Conservation (phyloP, 2,329 filamentous ascomycete species). For the Pseudopithomyces chartarum region DNA sequence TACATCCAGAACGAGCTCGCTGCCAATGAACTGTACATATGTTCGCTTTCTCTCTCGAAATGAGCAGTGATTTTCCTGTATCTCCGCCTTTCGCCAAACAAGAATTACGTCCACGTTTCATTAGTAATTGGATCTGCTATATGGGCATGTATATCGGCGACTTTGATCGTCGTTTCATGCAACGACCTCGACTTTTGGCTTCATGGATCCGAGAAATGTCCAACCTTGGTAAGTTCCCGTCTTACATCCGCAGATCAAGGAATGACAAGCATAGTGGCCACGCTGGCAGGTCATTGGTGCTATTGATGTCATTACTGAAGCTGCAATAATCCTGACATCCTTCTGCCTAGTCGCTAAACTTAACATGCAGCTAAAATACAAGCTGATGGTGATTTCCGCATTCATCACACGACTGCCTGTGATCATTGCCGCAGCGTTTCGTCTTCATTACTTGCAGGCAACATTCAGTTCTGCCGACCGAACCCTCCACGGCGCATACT, state of each 20-base stretch:
- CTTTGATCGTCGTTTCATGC: constrained; percentile 22
- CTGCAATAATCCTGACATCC: constrained; percentile 33
- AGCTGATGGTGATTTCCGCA: constrained; percentile 32
- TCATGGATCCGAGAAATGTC: too few species aligned
- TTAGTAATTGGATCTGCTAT: constrained; percentile 25
- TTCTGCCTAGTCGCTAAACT: constrained; percentile 31
- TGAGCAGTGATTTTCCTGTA: constrained; percentile 34
- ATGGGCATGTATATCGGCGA: constrained; percentile 26
- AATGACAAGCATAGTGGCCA: constrained; percentile 24
- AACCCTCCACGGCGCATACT: constrained; percentile 26
- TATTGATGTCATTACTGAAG: constrained; percentile 35
- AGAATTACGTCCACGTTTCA: constrained; percentile 24
- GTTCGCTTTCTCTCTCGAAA: constrained; percentile 36
- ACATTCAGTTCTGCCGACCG: constrained; percentile 19
- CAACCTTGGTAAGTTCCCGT: too few species aligned
- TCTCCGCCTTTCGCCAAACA: constrained; percentile 31
- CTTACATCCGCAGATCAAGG: background rate
- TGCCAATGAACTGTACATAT: constrained; percentile 36
- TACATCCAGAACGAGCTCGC: constrained; percentile 32
- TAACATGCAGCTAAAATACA: constrained; percentile 32
- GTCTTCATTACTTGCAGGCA: constrained; percentile 31
- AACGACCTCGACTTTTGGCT: too few species aligned
- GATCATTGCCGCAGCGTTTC: constrained; percentile 29
- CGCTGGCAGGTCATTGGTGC: constrained; percentile 36
- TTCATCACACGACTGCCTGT: constrained; percentile 37